Base-by-base conservation (phyloP, 148 eudicot species). In the Silene uniflora region DNA sequence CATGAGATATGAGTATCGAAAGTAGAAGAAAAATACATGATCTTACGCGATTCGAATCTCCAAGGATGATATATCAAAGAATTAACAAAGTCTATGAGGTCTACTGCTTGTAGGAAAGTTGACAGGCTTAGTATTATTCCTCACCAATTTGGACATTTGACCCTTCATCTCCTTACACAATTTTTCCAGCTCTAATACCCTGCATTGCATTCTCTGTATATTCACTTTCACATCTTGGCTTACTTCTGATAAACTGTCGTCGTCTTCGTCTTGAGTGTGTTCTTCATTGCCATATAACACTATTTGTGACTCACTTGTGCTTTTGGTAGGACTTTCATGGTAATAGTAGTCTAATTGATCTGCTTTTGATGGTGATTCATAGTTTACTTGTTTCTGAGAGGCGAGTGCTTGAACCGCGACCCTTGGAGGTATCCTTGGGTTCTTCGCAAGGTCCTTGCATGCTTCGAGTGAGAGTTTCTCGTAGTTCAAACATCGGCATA, bases 341-440 rank as follows among this genome's bases (percentile, higher is more conserved):
- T 54, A 59, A 25, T 62, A 77, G 18, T 66, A 70, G 6, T 81
- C 81, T 44, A 77, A 67, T 46, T 82, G 64, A 18, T 73, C 32
- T 44, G 62, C 49, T 29, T 76, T 72, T 9, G 75, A 76, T 19
- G 76, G 73, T 8, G 80, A 62, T 18, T 92, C 84, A 69, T 81
- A 81, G 9, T 32, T 69, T 39, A 76, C 77, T 60, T 68, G 66
- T 81, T 68, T 81, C 52, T 81, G 98, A 59, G 91, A 86, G 25
- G 89, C 89, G 16, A 92, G 96, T 55, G 98, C 98, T 85, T 89
- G 90, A 11, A 92, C 85, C n/a, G 98, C 86, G 0, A 92, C 85
- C 72, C 86, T 81, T 7, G 98, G 98, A 47, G 98, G 96, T 19
- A 92, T 92, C 56, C 89, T 78, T 0, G 98, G 96, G 84, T 90